These are phyloP conservation scores for Thinopyrum elongatum DNA, from an alignment of 176 grass and related monocot genomes.

Conservation along the genomic window DNA sequence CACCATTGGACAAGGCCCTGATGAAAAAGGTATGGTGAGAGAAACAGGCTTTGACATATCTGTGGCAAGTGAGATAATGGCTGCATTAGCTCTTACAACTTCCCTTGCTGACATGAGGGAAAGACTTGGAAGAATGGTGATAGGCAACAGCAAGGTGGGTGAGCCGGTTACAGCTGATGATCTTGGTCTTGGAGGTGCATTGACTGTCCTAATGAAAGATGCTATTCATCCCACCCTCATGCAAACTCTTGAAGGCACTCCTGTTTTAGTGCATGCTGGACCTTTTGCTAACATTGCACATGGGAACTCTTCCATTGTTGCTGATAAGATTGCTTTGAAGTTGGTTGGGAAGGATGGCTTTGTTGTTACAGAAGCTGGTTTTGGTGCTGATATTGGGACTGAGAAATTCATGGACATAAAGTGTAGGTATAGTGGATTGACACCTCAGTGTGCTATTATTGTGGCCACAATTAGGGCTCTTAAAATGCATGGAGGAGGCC, in stretches of 20 bases:
- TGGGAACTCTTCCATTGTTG: constrained; percentile 96
- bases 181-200: constrained; percentile 87
- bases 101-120: constrained; percentile 97
- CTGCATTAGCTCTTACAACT: constrained; percentile 93
- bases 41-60: constrained; percentile 98
- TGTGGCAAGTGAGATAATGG: constrained; percentile 99
- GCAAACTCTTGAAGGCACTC: constrained; percentile 97
- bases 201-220: constrained; percentile 99
- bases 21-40: constrained; percentile 97
- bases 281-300: constrained; percentile 99
- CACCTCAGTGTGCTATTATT: constrained; percentile 93
- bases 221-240: constrained; percentile 96
- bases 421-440: constrained; percentile 90
- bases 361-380: constrained; percentile 98
- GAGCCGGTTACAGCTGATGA: constrained; percentile 91
- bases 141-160: constrained; percentile 91
- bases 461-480: constrained; percentile 94
- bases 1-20: constrained; percentile 81
- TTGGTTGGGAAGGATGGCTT: constrained; percentile 89
- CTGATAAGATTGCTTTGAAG: constrained; percentile 98
- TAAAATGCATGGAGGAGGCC: constrained; percentile 97
- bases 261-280: constrained; percentile 94
- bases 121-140: constrained; percentile 93
- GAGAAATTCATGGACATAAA: constrained; percentile 99
- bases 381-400: constrained; percentile 97